Evolutionary conservation across 345 rosid genomes (phyloP).

Genomic region (Kandelia obovata): DNA sequence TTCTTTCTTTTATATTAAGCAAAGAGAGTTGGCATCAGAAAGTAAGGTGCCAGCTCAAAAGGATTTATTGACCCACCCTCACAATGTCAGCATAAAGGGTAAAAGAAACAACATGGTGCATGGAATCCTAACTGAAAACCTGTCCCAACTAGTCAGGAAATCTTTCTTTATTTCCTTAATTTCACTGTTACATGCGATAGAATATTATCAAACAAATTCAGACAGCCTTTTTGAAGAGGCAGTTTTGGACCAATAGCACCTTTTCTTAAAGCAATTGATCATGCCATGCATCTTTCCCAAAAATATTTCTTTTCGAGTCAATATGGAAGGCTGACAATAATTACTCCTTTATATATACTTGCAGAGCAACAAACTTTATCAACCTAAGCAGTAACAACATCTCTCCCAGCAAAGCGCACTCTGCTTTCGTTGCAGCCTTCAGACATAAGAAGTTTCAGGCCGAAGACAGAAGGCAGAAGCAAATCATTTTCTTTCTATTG

Average conservation of each 20-base stretch:
- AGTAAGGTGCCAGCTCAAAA: conserved; percentile 51
- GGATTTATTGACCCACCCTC: conserved; percentile 28
- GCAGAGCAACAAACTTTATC: conserved; percentile 6
- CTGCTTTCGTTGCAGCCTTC: background rate
- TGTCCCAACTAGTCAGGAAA: conserved; percentile 16
- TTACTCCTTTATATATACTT: conserved; percentile 16
- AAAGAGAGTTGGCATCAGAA: conserved; percentile 33
- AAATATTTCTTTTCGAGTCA: conserved; percentile 7
- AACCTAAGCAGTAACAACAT: conserved; percentile 22
- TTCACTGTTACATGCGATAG: too few relatives aligned
- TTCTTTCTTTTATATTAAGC: background rate
- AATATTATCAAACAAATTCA: too few relatives aligned
- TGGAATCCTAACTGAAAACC: conserved; percentile 1
- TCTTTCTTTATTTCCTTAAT: too few relatives aligned
- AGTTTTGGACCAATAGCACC: background rate
- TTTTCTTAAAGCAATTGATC: conserved; percentile 19
- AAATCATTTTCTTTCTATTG: conserved; percentile 1
- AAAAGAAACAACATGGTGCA: background rate
- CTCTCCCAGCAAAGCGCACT: background rate
- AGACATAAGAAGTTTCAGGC: background rate
- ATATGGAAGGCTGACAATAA: conserved; percentile 22
- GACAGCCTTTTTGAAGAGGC: background rate
- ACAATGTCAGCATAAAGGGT: background rate
- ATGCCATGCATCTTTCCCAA: conserved; percentile 7
- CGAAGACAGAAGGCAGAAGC: too few relatives aligned